Evolutionary conservation across 805 yeast genomes (phyloP).

Genomic region (Yarrowia osloensis): DNA sequence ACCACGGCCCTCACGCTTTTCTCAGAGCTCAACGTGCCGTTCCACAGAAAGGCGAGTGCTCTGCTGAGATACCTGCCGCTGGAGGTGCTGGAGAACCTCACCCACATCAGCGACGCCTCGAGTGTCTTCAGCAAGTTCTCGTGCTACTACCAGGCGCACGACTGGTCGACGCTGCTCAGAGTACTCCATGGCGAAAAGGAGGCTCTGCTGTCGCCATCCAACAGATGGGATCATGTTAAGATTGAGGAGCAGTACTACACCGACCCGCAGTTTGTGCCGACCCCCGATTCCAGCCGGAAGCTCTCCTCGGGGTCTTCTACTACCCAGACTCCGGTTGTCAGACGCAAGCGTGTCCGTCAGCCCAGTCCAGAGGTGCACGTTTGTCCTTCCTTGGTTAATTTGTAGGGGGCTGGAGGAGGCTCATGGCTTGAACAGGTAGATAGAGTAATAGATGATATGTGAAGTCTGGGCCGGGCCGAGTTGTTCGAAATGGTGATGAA

Average conservation of each 20-base stretch:
- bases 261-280: not conserved
- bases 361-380: not conserved
- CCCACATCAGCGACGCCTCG: not conserved
- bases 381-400: not conserved
- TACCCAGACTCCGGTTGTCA: not conserved
- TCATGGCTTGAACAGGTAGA: not conserved
- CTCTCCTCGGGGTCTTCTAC: not conserved
- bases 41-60: constrained; percentile 7
- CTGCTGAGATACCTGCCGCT: not conserved
- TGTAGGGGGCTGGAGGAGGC: not conserved
- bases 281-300: not conserved
- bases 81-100: not conserved
- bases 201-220: not conserved
- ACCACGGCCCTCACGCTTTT: not conserved
- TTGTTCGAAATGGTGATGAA: too few relatives aligned
- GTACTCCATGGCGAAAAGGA: not conserved
- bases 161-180: not conserved
- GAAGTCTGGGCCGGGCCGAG: too few relatives aligned
- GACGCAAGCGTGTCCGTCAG: not conserved
- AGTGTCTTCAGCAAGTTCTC: not conserved
- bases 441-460: not conserved
- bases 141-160: not conserved
- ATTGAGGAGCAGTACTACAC: not conserved
- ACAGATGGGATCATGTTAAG: not conserved
- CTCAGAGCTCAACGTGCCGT: not conserved